Evolutionary conservation across 768 basidiomycete genomes (phyloP).

Genomic region (Auricularia sp.): DNA sequence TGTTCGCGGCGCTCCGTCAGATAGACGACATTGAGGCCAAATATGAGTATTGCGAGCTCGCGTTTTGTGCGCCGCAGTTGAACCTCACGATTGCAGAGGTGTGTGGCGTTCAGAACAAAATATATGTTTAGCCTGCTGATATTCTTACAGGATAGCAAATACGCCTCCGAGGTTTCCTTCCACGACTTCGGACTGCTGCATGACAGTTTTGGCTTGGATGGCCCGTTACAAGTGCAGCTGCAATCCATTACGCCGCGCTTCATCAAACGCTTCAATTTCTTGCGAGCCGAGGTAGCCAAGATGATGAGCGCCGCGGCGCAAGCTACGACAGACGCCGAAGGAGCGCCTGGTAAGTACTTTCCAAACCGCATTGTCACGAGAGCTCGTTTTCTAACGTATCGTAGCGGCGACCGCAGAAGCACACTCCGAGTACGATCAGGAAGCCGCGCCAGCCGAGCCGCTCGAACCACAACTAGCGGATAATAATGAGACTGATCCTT

Average conservation of each 20-base stretch:
- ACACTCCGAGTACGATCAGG: too few relatives aligned
- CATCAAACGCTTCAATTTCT: background rate
- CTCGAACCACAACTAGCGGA: too few relatives aligned
- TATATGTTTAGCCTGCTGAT: background rate
- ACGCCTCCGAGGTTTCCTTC: background rate
- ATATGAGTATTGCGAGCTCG: slow-evolving; percentile 41
- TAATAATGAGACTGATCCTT: too few relatives aligned
- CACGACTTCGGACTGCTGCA: background rate
- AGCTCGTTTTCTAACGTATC: too few relatives aligned
- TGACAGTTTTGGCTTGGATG: background rate
- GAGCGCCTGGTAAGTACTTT: background rate
- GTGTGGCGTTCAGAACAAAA: slow-evolving; percentile 7
- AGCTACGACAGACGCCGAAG: background rate
- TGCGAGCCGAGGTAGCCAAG: background rate
- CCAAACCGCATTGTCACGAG: too few relatives aligned
- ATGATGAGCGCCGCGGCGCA: background rate
- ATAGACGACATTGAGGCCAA: slow-evolving; percentile 43
- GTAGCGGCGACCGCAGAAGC: too few relatives aligned
- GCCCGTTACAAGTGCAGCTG: background rate
- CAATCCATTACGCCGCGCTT: background rate
- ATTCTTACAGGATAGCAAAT: slow-evolving; percentile 27
- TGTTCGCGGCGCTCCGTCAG: slow-evolving; percentile 64
- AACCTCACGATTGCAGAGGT: slow-evolving; percentile 61
- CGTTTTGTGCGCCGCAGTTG: slow-evolving; percentile 63
- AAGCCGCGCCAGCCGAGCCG: too few relatives aligned